phyloP scores from a whole-genome alignment of 192 early-diverging fungal species.

The Lunasporangiospora selenospora region DNA sequence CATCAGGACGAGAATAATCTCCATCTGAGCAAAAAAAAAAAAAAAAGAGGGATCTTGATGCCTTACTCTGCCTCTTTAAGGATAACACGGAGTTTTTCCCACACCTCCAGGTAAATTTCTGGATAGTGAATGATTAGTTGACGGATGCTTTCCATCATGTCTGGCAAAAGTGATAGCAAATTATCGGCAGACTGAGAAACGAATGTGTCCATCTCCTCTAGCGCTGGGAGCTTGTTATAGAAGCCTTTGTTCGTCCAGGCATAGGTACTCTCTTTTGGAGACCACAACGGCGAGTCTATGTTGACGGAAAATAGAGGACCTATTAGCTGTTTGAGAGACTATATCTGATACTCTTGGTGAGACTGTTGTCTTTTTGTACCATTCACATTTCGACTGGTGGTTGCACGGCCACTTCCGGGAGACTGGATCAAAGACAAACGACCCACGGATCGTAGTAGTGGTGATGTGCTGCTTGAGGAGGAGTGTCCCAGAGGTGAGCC shows the following conservation, averaged over 20 bases:
- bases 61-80: conserved; percentile 40
- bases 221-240: conserved; percentile 28
- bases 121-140: conserved; percentile 28
- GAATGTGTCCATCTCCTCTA: conserved; percentile 37
- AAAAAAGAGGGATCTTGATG: too few species aligned
- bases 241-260: conserved; percentile 7
- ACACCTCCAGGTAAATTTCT: conserved; percentile 27
- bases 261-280: conserved; percentile 27
- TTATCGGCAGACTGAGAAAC: conserved; percentile 34
- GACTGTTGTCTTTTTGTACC: too few species aligned
- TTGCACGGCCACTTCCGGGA: too few species aligned
- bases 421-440: too few species aligned
- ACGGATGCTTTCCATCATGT: conserved; percentile 33
- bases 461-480: too few species aligned
- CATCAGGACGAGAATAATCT: neutral
- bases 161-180: conserved; percentile 21
- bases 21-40: neutral
- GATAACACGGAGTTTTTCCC: conserved; percentile 25
- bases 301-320: neutral
- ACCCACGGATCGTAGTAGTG: too few species aligned
- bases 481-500: too few species aligned
- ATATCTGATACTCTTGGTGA: too few species aligned
- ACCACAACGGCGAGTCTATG: conserved; percentile 26
- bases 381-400: too few species aligned
- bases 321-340: too few species aligned